Conservation (phyloP, 345 rosid genomes). For the Salix exigua region DNA sequence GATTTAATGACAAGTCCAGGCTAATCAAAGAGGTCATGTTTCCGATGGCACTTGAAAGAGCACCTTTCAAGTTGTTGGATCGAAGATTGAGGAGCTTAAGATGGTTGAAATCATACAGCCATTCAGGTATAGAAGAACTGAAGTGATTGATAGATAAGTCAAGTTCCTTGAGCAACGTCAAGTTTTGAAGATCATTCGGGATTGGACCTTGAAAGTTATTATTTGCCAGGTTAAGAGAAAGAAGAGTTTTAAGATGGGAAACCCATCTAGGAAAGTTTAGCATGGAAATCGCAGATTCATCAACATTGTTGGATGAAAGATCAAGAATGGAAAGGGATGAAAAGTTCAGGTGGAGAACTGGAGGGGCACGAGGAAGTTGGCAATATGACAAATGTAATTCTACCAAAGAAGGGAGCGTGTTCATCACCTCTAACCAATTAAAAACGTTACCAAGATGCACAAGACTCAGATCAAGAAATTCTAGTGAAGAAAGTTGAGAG, state of each 20-base stretch:
- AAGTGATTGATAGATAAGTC: neutral
- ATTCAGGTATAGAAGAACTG: neutral
- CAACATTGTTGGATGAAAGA: neutral
- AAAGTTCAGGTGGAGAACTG: neutral
- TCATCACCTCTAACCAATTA: constrained; percentile 8
- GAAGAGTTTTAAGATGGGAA: constrained; percentile 7
- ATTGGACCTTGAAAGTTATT: neutral
- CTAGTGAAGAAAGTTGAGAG: constrained; percentile 12
- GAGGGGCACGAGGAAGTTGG: neutral
- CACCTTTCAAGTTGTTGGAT: constrained; percentile 9
- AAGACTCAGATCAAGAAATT: constrained; percentile 15
- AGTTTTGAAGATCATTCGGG: neutral
- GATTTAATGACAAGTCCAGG: constrained; percentile 7
- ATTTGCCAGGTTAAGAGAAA: neutral
- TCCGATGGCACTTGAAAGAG: constrained; percentile 9
- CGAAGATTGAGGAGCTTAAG: constrained; percentile 20
- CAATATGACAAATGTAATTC: constrained; percentile 2
- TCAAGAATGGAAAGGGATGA: constrained; percentile 26
- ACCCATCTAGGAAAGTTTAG: constrained; percentile 11
- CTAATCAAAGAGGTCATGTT: constrained; percentile 13
- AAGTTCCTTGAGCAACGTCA: neutral
- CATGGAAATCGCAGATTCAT: neutral
- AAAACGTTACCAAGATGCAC: constrained; percentile 3
- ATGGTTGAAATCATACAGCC: neutral
- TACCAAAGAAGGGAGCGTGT: constrained; percentile 17